phyloP scores from a whole-genome alignment of 2,329 filamentous ascomycete species.

The Cyclaneusma minus region DNA sequence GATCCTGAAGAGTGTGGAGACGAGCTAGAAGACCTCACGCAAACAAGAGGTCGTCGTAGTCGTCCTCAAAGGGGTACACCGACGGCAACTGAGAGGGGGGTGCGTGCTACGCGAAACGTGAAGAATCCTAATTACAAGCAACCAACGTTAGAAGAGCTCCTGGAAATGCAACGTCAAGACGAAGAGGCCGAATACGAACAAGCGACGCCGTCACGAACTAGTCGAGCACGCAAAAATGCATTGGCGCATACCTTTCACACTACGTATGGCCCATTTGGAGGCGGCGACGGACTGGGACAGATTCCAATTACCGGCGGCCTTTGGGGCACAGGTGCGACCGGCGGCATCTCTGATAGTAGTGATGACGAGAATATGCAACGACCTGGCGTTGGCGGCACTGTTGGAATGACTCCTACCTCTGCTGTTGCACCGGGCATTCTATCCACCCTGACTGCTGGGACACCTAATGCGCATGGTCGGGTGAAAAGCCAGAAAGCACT shows the following conservation, averaged over 20 bases:
- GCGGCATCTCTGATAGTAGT: constrained; percentile 82
- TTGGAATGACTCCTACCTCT: constrained; percentile 47
- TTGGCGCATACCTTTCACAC: constrained; percentile 79
- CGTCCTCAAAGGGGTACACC: too few relatives aligned
- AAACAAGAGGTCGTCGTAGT: constrained; percentile 27
- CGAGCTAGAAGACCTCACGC: constrained; percentile 45
- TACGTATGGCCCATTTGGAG: constrained; percentile 85
- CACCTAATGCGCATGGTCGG: constrained; percentile 75
- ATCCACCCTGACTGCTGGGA: constrained; percentile 35
- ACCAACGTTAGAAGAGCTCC: too few relatives aligned
- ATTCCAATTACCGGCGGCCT: constrained; percentile 42
- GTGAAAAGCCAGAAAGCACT: constrained; percentile 84
- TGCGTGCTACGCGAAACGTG: too few relatives aligned
- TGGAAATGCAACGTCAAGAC: constrained; percentile 57
- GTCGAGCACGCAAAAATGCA: constrained; percentile 18
- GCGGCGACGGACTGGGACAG: constrained; percentile 47
- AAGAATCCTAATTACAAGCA: too few relatives aligned
- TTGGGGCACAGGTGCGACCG: constrained; percentile 58
- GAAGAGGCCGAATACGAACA: constrained; percentile 42
- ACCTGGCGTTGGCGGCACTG: constrained; percentile 41
- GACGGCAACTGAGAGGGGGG: too few relatives aligned
- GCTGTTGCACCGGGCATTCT: constrained; percentile 34
- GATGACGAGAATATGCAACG: constrained; percentile 74
- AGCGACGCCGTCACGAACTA: too few relatives aligned
- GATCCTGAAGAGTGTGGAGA: constrained; percentile 50